Conservation (phyloP, 352 stramenopile species). For the Peronospora tabacina region DNA sequence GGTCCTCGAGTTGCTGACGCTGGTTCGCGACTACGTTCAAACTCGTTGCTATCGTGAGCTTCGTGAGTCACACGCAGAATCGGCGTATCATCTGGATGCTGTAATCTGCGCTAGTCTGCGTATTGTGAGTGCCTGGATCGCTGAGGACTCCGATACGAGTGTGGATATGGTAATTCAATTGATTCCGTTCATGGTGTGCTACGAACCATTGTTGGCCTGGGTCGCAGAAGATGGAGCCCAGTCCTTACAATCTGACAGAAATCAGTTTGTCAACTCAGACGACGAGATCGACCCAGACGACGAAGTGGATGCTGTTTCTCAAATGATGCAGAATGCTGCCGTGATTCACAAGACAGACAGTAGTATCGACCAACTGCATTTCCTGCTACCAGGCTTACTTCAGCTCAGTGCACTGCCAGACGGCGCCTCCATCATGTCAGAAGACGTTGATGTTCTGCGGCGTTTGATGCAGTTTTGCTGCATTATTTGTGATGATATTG, state of each 20-base stretch:
- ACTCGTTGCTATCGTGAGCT: conserved; percentile 61
- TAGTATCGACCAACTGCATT: conserved; percentile 69
- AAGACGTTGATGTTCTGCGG: conserved; percentile 51
- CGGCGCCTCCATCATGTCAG: conserved; percentile 45
- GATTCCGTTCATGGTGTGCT: conserved; percentile 77
- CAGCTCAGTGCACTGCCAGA: conserved; percentile 65
- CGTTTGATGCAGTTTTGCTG: conserved; percentile 75
- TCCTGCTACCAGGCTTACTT: conserved; percentile 69
- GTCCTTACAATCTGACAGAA: conserved; percentile 6
- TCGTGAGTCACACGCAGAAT: conserved; percentile 24
- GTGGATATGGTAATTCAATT: conserved; percentile 59
- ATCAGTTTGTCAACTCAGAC: conserved; percentile 44
- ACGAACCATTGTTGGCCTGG: conserved; percentile 36
- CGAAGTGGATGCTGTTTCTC: conserved; percentile 42
- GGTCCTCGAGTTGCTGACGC: conserved; percentile 59
- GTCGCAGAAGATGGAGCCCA: conserved; percentile 12
- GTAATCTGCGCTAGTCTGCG: conserved; percentile 73
- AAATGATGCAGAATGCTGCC: conserved; percentile 35
- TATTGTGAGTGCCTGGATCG: conserved; percentile 72
- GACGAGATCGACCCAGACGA: conserved; percentile 72
- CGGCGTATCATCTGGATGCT: conserved; percentile 51
- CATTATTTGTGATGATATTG: conserved; percentile 51
- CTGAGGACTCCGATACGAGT: conserved; percentile 72
- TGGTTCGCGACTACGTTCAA: conserved; percentile 60
- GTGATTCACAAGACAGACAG: conserved; percentile 28